Percentiles rank a stretch among this genome's conserved stretches.
phyloP scores from a whole-genome alignment of 2,329 filamentous ascomycete genomes.

The Colletotrichum liaoningense region DNA sequence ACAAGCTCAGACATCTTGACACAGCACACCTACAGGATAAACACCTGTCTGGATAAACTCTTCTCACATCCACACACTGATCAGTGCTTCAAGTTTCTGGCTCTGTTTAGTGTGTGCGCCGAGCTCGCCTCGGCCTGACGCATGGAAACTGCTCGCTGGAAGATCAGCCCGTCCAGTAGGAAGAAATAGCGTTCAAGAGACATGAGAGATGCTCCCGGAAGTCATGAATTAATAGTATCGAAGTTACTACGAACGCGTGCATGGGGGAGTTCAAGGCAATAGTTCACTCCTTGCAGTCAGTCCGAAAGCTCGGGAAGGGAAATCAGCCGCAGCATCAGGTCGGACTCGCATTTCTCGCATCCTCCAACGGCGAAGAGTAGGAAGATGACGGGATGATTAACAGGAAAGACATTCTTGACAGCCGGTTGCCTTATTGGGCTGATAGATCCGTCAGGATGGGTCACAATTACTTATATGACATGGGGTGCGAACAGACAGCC shows the following conservation, averaged over 20 bases:
- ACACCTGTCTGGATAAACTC: not conserved
- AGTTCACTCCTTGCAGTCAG: not conserved
- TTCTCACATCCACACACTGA: not conserved
- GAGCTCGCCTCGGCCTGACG: not conserved
- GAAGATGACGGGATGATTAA: not conserved
- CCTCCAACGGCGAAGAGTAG: too few species aligned
- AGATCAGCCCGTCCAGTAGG: not conserved
- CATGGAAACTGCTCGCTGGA: not conserved
- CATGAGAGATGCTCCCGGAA: not conserved
- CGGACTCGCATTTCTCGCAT: not conserved
- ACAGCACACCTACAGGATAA: too few species aligned
- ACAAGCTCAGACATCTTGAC: not conserved
- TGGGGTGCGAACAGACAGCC: constrained; percentile 18
- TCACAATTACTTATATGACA: not conserved
- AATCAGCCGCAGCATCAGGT: not conserved
- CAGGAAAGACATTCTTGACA: not conserved
- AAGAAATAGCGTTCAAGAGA: not conserved
- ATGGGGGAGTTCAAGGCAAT: not conserved
- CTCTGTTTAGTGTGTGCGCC: too few species aligned
- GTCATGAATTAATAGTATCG: not conserved
- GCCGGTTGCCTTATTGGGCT: constrained; percentile 10
- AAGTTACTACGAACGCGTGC: not conserved
- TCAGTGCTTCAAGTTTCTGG: not conserved
- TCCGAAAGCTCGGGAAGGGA: not conserved
- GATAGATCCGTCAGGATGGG: not conserved